Base-by-base conservation (phyloP, 768 basidiomycete genomes). In the Serpula lacrymans region DNA sequence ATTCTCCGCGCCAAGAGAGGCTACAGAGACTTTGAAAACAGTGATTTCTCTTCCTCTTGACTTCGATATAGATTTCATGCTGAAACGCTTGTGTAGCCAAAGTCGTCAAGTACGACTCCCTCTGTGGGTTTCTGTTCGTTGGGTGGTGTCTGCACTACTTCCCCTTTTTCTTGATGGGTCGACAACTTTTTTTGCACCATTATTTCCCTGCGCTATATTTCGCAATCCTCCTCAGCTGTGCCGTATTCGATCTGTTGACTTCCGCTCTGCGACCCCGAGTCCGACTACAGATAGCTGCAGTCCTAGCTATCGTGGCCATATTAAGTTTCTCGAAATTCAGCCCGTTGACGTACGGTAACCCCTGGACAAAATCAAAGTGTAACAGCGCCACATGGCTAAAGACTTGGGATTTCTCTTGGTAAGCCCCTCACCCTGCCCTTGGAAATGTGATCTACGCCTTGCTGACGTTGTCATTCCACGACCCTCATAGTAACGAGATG, bases 141-240 rank as follows among this genome's bases (percentile, higher is more conserved):
- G 93, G 91, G 34, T 99, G 95, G 91, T 69, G 71, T 18, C 58
- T 99, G 24, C 96, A 98, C 68, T 98, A 96, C 66, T 74, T 89
- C 58, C 96, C 96, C 11, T 99, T 99, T 78, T 98, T 82, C 79
- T 70, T 98, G 50, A 98, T 98, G 95, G 69, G 77, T 30, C 91
- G 96, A 16, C 96, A 99, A 56, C 82, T 98, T 33, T 99, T 99
- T 77, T 66, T 99, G 17, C 95, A 98, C 58, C 96, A 98, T 67
- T 98, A 98, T 61, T 86, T 98, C 67, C 96, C 95, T 0, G 92
- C 94, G 0, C 71, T 99, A n/a, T 95, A 92, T 57, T 94, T 88
- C 51, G 82, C 86, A n/a, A 80, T 91, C 50, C 76, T 99, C 10
- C 69, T 91, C 17, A 73, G 74, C 20, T 84, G 84, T 39, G 71